Evolutionary conservation across 495 filamentous ascomycete species (phyloP).

Genomic region (Terfezia boudieri): DNA sequence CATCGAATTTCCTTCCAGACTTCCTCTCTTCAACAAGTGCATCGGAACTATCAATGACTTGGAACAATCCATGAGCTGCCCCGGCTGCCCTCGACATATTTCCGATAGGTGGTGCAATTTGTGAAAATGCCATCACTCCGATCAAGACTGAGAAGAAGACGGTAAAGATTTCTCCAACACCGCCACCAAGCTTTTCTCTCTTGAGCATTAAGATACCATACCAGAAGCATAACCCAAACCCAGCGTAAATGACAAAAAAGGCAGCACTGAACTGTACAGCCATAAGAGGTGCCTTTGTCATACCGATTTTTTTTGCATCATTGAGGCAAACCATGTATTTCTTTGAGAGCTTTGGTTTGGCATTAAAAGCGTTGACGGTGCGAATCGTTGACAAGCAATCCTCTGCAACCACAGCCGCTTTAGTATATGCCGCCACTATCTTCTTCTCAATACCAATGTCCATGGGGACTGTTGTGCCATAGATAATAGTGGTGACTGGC

Average conservation of each 20-base stretch:
- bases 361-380: slow-evolving; percentile 42
- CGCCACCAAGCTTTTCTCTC: slow-evolving; percentile 21
- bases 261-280: slow-evolving; percentile 16
- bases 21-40: slow-evolving; percentile 5
- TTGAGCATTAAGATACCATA: slow-evolving; percentile 21
- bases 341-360: slow-evolving; percentile 30
- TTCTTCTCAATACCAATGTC: slow-evolving; percentile 33
- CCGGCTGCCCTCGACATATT: slow-evolving; percentile 29
- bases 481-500: slow-evolving; percentile 33
- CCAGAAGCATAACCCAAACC: slow-evolving; percentile 27
- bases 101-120: slow-evolving; percentile 29
- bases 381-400: slow-evolving; percentile 33
- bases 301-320: slow-evolving; percentile 32
- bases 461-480: slow-evolving; percentile 31
- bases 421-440: slow-evolving; percentile 34
- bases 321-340: slow-evolving; percentile 35
- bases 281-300: slow-evolving; percentile 29
- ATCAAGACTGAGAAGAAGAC: slow-evolving; percentile 37
- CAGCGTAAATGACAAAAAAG: slow-evolving; percentile 10
- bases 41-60: slow-evolving; percentile 17
- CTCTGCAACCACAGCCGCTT: slow-evolving; percentile 37
- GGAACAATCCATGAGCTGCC: slow-evolving; percentile 33
- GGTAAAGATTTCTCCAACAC: slow-evolving; percentile 30
- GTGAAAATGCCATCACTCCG: slow-evolving; percentile 27
- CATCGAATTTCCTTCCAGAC: slow-evolving; percentile 1